Evolutionary conservation across 2,329 filamentous ascomycete species (phyloP), one percentile per base, ranked within the genome.

Genomic region (Xylaria sp.): DNA sequence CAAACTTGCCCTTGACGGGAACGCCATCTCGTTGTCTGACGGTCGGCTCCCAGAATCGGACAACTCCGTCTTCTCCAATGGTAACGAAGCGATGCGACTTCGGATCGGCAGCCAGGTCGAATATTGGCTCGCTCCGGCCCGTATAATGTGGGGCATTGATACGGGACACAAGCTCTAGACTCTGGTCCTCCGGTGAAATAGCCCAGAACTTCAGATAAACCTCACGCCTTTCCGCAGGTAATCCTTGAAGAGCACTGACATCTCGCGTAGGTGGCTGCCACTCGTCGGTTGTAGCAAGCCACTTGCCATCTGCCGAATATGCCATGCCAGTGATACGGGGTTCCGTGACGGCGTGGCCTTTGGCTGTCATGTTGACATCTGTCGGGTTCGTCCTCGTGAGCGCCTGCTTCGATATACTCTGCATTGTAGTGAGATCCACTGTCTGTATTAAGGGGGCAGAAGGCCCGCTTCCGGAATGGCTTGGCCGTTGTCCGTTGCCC

Each of bases 131-230:
- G 1, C 78, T 76, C 54, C 76, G 71, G 56, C 72, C 73, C 50
- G 83, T 81, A 54, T 80, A 78, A 72, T 99, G 93, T 16, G 94
- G 92, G 7, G 85, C 82, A 69, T 96, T 92, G 49, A 97, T 85
- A 54, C 93, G 85, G 2, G 92, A 89, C 47, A 91, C 86, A 9
- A 99, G 78, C 56, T 90, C 86, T 79, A 94, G 91, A 63, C 48
- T 59, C 66, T 83, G 68, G 67, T 78, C 67, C 65, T 78, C 66
- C 65, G 77, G 67, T 73, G 83, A 84, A 73, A 89, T 72, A 70
- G 86, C 75, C 94, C 94, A 99, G 70, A 99, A 94, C 69, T 96
- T 97, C 45, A 99, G 78, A 65, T 89, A 90, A 0, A 92, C 83
- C 69, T 97, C 93, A 40, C 81, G 81, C 57, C 77, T 79, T 57